phyloP scores from a whole-genome alignment of 1,284 basidiomycete genomes.

The Ganoderma resinaceum region DNA sequence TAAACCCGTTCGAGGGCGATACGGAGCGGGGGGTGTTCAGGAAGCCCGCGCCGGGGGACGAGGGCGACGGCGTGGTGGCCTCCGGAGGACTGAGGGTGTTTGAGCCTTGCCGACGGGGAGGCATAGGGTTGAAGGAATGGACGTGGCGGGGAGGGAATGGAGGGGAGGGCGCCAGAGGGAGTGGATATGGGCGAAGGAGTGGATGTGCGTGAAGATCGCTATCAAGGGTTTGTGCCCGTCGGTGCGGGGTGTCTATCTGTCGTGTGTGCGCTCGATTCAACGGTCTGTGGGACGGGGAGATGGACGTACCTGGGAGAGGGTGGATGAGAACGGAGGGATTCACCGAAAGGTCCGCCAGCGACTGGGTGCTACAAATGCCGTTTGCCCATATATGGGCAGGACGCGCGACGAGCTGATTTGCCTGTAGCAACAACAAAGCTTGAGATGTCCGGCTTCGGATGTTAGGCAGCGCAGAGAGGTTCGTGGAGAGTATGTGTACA shows the following conservation, averaged over 20 bases:
- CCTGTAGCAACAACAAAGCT: background rate
- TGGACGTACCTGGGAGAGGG: background rate
- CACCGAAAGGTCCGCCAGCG: constrained; percentile 25
- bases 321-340: constrained; percentile 3
- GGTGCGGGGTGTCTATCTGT: constrained; percentile 1
- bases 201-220: background rate
- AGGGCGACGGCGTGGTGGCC: constrained; percentile 30
- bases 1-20: constrained; percentile 41
- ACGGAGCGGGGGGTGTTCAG: constrained; percentile 37
- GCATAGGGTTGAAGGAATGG: constrained; percentile 30
- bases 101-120: constrained; percentile 36
- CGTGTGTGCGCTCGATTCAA: background rate
- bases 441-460: background rate
- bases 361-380: constrained; percentile 26
- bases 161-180: constrained; percentile 12
- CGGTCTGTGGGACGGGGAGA: background rate
- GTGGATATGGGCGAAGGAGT: constrained; percentile 4
- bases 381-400: constrained; percentile 27
- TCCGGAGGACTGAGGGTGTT: constrained; percentile 41
- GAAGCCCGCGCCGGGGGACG: constrained; percentile 35
- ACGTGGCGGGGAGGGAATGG: constrained; percentile 20
- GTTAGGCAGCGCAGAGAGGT: background rate
- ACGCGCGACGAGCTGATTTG: constrained; percentile 14
- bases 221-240: background rate
- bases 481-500: constrained; percentile 3